Evolutionary conservation across 1,139 yeast genomes (phyloP).

Genomic region (Candida sanyaensis): DNA sequence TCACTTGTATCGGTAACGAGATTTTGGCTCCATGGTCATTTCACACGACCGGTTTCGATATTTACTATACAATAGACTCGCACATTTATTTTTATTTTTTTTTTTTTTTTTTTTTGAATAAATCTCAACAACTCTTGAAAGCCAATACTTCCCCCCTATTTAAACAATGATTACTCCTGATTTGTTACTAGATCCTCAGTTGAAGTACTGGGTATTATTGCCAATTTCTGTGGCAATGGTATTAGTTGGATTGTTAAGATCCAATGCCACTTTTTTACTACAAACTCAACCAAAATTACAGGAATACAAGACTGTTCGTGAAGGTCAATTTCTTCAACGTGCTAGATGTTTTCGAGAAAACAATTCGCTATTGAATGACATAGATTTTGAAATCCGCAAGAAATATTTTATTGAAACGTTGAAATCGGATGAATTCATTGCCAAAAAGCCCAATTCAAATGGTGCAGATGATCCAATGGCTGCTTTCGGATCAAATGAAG

Average conservation of each 20-base stretch:
- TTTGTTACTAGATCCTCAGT: constrained; percentile 69
- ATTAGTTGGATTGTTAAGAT: constrained; percentile 79
- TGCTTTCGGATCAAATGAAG: constrained; percentile 69
- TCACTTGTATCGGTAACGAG: too few species aligned
- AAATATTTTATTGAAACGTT: constrained; percentile 45
- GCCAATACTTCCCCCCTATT: not conserved
- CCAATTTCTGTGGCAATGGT: constrained; percentile 93
- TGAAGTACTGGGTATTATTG: constrained; percentile 86
- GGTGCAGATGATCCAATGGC: constrained; percentile 47
- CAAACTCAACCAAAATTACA: constrained; percentile 60
- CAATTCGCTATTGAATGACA: constrained; percentile 42
- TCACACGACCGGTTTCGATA: too few species aligned
- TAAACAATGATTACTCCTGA: constrained; percentile 25
- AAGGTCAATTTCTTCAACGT: constrained; percentile 60
- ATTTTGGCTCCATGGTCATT: too few species aligned
- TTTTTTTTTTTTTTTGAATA: not conserved
- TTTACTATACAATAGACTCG: too few species aligned
- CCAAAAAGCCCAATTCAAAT: constrained; percentile 47
- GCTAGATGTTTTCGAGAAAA: constrained; percentile 56
- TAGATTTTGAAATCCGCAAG: constrained; percentile 53
- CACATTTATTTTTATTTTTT: not conserved
- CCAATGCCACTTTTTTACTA: constrained; percentile 63
- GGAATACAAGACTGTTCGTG: constrained; percentile 55
- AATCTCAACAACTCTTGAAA: not conserved
- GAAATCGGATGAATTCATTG: constrained; percentile 50